A percentile compares a stretch with the other conserved stretches of the same genome.
phyloP scores from a whole-genome alignment of 805 yeast genomes.

The Myxozyma neotropica region DNA sequence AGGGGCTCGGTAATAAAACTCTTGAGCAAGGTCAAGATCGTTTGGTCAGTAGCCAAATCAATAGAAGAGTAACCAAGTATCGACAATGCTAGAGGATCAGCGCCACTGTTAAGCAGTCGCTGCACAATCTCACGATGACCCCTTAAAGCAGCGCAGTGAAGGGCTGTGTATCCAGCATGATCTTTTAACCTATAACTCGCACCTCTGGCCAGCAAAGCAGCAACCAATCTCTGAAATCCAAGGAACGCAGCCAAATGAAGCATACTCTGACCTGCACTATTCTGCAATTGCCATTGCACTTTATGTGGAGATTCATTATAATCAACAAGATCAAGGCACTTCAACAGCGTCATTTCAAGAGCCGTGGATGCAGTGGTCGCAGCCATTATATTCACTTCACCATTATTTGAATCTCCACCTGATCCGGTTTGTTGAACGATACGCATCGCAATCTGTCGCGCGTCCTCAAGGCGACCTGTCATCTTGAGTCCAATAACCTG shows the following conservation, averaged over 20 bases:
- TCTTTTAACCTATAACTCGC: conserved; percentile 67
- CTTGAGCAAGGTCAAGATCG: conserved; percentile 10
- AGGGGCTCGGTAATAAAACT: neutral
- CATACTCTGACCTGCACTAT: conserved; percentile 81
- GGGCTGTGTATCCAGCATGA: conserved; percentile 79
- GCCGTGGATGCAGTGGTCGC: conserved; percentile 27
- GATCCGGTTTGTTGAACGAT: conserved; percentile 67
- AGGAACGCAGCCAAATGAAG: conserved; percentile 81
- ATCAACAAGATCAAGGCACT: conserved; percentile 66
- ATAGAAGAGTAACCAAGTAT: conserved; percentile 48
- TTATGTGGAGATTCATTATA: conserved; percentile 49
- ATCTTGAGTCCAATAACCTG: conserved; percentile 96
- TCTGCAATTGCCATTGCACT: conserved; percentile 82
- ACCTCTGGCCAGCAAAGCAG: conserved; percentile 64
- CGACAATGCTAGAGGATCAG: conserved; percentile 57
- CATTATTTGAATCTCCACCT: conserved; percentile 42
- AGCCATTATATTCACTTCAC: conserved; percentile 35
- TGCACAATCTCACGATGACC: conserved; percentile 72
- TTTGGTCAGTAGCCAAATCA: conserved; percentile 34
- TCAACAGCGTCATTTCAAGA: conserved; percentile 49
- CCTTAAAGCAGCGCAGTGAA: conserved; percentile 79
- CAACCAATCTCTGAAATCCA: conserved; percentile 65
- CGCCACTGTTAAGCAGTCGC: conserved; percentile 63
- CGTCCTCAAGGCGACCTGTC: conserved; percentile 95
- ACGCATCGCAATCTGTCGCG: conserved; percentile 87